Conservation (phyloP, 2,329 filamentous ascomycete species). For the Verticillium klebahnii region DNA sequence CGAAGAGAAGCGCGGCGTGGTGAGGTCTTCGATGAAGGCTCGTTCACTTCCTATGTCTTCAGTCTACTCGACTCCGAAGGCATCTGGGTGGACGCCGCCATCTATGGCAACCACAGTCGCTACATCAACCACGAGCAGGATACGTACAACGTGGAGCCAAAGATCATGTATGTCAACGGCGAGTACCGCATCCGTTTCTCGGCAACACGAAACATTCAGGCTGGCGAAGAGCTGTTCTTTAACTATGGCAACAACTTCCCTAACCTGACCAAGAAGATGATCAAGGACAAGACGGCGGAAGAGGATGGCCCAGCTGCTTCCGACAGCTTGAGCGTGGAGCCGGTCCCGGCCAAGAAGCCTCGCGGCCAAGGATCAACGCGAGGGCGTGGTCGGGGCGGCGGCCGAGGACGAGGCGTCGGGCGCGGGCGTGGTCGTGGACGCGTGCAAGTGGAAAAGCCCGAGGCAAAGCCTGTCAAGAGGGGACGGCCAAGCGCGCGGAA, state of each 20-base stretch:
- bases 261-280: slow-evolving; percentile 50
- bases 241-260: slow-evolving; percentile 71
- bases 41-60: slow-evolving; percentile 61
- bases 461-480: neutral
- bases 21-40: slow-evolving; percentile 56
- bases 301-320: slow-evolving; percentile 10
- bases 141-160: slow-evolving; percentile 52
- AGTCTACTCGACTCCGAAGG: slow-evolving; percentile 56
- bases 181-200: slow-evolving; percentile 73
- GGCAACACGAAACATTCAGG: slow-evolving; percentile 60
- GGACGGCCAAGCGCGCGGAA: neutral
- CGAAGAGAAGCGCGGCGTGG: slow-evolving; percentile 59
- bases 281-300: slow-evolving; percentile 34
- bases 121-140: slow-evolving; percentile 76
- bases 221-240: slow-evolving; percentile 76
- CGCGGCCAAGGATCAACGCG: neutral
- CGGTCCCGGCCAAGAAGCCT: neutral
- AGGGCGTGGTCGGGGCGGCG: neutral
- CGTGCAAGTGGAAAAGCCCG: neutral
- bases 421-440: neutral
- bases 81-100: slow-evolving; percentile 69
- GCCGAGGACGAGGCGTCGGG: neutral
- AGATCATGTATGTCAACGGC: slow-evolving; percentile 68
- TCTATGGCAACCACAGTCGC: slow-evolving; percentile 73
- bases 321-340: neutral